Evolutionary conservation across 179 eudicot species (phyloP), one percentile per base, ranked within the genome.

Genomic region (Camellia oleifera): DNA sequence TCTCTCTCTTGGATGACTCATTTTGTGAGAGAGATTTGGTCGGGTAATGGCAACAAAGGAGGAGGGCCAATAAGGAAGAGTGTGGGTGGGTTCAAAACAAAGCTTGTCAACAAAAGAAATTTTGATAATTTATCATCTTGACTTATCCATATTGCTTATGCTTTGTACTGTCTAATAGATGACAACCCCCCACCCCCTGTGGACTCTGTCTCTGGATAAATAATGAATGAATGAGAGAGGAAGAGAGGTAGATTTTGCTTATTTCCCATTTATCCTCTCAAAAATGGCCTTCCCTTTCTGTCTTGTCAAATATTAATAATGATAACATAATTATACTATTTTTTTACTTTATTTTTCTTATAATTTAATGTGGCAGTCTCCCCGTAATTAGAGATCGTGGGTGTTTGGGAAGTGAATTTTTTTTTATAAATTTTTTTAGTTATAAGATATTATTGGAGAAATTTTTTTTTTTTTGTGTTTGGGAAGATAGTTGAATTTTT

Each of bases 141-240:
- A 20, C 77, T 74, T 74, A 74, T 74, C 65, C 50, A 74, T 7
- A 74, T 74, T 56, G 77, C 23, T 73, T 26, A 73, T 40, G 46
- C 65, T 74, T 64, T 48, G 50, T 56, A 57, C 64, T 57, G 65
- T 74, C 8, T 8, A 74, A 54, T 32, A 74, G 77, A 54, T 4
- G 20, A 74, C 77, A 32, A 32, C 40, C 40, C 40, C 32, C 40
- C 40, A 32, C 40, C 40, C 11, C 14, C 3, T 72, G 76, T 7
- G 76, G n/a, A 5, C 40, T 32, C 2, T 32, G 40, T 26, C 3
- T 72, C 62, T 7, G 76, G n/a, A 53, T 44, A 11, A 17, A 12
- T 8, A 4, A 44, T 32, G 52, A 48, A 7, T 4, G 52, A 48
- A 7, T 4, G 52, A 48, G 52, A 48, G 52, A 3, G 52, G 7